Evolutionary conservation across 106 monocot genomes (phyloP).

Genomic region (Allium cepa): DNA sequence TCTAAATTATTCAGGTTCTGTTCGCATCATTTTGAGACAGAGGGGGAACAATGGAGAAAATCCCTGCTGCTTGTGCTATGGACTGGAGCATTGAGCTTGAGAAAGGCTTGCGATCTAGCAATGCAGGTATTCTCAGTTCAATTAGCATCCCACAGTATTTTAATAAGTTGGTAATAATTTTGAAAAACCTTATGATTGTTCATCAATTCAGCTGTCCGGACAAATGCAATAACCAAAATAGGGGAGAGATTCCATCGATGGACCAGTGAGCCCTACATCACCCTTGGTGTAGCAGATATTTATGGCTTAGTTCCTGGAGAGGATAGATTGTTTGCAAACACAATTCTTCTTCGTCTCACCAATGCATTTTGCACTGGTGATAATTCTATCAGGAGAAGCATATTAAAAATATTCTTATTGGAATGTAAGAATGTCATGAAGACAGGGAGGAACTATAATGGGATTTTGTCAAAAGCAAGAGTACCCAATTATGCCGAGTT

Average conservation of each 20-base stretch:
- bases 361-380: slow-evolving; percentile 58
- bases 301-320: slow-evolving; percentile 68
- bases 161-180: neutral
- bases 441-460: slow-evolving; percentile 55
- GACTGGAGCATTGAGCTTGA: slow-evolving; percentile 96
- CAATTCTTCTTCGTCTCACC: slow-evolving; percentile 82
- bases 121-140: slow-evolving; percentile 20
- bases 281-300: slow-evolving; percentile 37
- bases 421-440: slow-evolving; percentile 44
- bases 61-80: slow-evolving; percentile 71
- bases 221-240: slow-evolving; percentile 40
- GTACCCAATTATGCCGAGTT: slow-evolving; percentile 65
- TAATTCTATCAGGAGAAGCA: slow-evolving; percentile 23
- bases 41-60: slow-evolving; percentile 53
- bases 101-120: slow-evolving; percentile 73
- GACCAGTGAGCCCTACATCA: slow-evolving; percentile 37
- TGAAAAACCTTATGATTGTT: neutral
- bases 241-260: slow-evolving; percentile 42
- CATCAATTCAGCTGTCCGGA: slow-evolving; percentile 21
- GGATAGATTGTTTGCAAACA: slow-evolving; percentile 65
- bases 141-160: neutral
- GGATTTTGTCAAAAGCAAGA: slow-evolving; percentile 55
- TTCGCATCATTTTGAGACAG: neutral
- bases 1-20: no score
- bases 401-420: slow-evolving; percentile 56